These are phyloP conservation scores for Rhizophora apiculata DNA, from an alignment of 345 rosid genomes.

Conservation along the genomic window DNA sequence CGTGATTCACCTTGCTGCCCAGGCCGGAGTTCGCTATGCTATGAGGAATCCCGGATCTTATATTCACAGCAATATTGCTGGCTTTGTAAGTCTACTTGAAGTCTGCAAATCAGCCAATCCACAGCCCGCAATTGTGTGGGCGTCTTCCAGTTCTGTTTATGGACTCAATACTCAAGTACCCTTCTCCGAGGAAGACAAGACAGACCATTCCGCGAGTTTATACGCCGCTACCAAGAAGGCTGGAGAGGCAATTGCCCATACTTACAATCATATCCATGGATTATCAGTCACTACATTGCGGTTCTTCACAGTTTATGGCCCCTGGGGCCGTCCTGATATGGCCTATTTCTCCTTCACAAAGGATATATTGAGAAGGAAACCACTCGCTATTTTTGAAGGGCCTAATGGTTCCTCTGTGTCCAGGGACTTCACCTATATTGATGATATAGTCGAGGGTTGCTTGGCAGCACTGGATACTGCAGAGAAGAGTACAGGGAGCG, in stretches of 20 bases:
- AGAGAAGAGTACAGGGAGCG: slow-evolving; percentile 86
- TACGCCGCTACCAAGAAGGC: slow-evolving; percentile 93
- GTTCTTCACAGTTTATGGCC: slow-evolving; percentile 86
- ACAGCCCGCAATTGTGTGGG: slow-evolving; percentile 85
- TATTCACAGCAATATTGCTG: slow-evolving; percentile 81
- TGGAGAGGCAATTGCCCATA: slow-evolving; percentile 88
- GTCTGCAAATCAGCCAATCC: slow-evolving; percentile 72
- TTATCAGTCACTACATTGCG: slow-evolving; percentile 74
- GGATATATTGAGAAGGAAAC: slow-evolving; percentile 65
- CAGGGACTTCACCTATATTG: slow-evolving; percentile 89
- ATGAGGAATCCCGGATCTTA: slow-evolving; percentile 81
- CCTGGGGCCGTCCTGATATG: slow-evolving; percentile 96
- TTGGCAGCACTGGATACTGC: slow-evolving; percentile 82
- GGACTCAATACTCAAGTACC: slow-evolving; percentile 84
- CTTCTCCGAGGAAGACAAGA: slow-evolving; percentile 69
- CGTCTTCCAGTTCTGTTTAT: slow-evolving; percentile 84
- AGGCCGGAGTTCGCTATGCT: slow-evolving; percentile 88
- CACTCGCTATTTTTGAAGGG: slow-evolving; percentile 64
- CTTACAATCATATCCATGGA: slow-evolving; percentile 83
- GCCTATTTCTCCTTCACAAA: slow-evolving; percentile 85
- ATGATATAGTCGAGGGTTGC: slow-evolving; percentile 89
- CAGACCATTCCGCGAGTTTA: slow-evolving; percentile 84
- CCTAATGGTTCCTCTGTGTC: slow-evolving; percentile 68
- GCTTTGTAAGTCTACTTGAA: slow-evolving; percentile 70
- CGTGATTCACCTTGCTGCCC: slow-evolving; percentile 91